Percentiles rank a stretch among this genome's conserved stretches.
Conservation (phyloP, 1,139 yeast genomes). For the Yamadazyma diospyri region DNA sequence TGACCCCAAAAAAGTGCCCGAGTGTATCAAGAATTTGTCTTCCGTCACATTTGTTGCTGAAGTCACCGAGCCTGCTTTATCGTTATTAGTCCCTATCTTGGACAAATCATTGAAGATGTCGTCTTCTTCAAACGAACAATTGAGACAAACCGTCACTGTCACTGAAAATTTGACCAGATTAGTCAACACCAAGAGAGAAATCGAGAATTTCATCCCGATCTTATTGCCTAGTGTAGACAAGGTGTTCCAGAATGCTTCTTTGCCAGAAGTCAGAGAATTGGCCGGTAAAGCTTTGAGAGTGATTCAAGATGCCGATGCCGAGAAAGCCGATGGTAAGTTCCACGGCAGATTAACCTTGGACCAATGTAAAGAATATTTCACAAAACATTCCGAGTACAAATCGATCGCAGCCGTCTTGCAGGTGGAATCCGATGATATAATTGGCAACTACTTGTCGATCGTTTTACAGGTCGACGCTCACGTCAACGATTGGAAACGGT, state of each 20-base stretch:
- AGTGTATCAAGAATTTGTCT: conserved; percentile 83
- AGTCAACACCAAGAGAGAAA: conserved; percentile 91
- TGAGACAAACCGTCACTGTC: conserved; percentile 94
- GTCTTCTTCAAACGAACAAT: conserved; percentile 90
- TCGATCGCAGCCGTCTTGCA: conserved; percentile 21
- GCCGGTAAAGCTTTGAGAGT: conserved; percentile 84
- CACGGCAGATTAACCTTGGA: conserved; percentile 67
- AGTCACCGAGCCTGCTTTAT: conserved; percentile 93
- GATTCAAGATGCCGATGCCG: conserved; percentile 74
- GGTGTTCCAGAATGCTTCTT: conserved; percentile 84
- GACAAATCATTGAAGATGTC: conserved; percentile 87
- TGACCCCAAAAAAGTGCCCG: conserved; percentile 84
- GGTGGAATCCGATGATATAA: conserved; percentile 26
- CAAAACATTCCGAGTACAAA: conserved; percentile 27
- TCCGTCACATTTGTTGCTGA: conserved; percentile 98
- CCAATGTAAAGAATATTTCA: conserved; percentile 49
- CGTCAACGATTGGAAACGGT: conserved; percentile 85
- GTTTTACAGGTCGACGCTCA: conserved; percentile 73
- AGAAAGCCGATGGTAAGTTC: conserved; percentile 63
- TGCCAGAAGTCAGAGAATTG: conserved; percentile 94
- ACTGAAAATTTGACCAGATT: conserved; percentile 93
- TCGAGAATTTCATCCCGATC: conserved; percentile 80
- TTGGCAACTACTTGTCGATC: conserved; percentile 49
- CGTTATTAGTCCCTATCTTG: conserved; percentile 87
- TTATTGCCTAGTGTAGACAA: conserved; percentile 87